Evolutionary conservation across 2,329 filamentous ascomycete genomes (phyloP).

Genomic region (Teratosphaeria gauchensis): DNA sequence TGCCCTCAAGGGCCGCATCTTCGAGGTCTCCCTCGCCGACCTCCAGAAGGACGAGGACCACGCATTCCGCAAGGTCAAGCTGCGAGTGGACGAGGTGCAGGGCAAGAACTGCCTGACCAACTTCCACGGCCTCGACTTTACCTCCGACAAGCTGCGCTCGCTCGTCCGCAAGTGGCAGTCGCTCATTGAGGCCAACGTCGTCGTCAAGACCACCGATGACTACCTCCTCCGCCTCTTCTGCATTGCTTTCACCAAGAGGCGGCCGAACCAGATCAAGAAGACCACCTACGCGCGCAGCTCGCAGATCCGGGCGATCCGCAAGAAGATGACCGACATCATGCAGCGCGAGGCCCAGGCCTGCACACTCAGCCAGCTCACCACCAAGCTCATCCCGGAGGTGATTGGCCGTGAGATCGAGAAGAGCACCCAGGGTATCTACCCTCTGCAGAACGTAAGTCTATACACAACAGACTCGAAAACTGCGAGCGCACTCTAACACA

Average conservation of each 20-base stretch:
- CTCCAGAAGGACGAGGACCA: conserved; percentile 99
- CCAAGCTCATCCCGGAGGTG: conserved; percentile 98
- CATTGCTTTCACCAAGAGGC: conserved; percentile 98
- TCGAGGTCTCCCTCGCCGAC: conserved; percentile 97
- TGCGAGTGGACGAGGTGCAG: conserved; percentile 96
- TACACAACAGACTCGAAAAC: not conserved
- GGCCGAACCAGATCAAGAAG: conserved; percentile 99
- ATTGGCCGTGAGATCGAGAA: conserved; percentile 99
- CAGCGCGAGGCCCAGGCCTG: conserved; percentile 88
- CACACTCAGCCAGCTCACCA: conserved; percentile 91
- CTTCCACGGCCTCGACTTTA: conserved; percentile 99
- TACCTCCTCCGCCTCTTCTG: conserved; percentile 98
- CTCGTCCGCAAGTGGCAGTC: conserved; percentile 99
- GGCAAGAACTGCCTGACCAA: conserved; percentile 99
- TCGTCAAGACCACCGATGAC: conserved; percentile 99
- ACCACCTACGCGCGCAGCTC: conserved; percentile 96
- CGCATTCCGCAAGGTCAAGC: conserved; percentile 98
- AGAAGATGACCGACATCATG: conserved; percentile 99
- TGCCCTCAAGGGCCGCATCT: conserved; percentile 93
- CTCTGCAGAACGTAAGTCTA: conserved; percentile 80
- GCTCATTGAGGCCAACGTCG: conserved; percentile 98
- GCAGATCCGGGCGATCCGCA: conserved; percentile 94
- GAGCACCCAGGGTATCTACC: conserved; percentile 98
- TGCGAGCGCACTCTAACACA: conserved; percentile 25
- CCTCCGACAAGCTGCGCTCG: conserved; percentile 98